Base-by-base conservation (phyloP, 2,329 filamentous ascomycete genomes). In the Botryosphaeria dothidea region DNA sequence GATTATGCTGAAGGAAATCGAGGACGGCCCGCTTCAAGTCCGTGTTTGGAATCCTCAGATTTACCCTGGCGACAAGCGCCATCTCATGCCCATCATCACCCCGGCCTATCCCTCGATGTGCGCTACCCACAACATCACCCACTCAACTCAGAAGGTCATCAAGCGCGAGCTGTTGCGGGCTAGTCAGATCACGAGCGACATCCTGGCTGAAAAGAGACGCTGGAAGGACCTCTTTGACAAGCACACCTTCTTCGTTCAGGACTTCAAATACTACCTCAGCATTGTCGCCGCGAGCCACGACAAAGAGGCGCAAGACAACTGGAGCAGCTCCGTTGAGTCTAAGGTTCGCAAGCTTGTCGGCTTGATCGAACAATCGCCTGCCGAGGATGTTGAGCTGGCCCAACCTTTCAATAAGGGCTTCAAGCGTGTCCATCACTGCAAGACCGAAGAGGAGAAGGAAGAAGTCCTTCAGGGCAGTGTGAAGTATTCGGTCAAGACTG, bases 91-190 rank as follows among this genome's bases (percentile, higher is more conserved):
- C 29, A 92, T 99, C 77, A 98, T 99, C 73, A 99, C 95, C 1
- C 95, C 95, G 1, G 93, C 95, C 0, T 98, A 97, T 75, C 95
- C 95, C 2, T 96, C 93, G 57, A 98, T 97, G 93, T 98, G 95
- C 77, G 90, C 95, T 1, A 98, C 95, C 0, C 95, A 96, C 81
- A 98, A 97, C 73, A 90, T 99, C 67, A 93, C 91, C 3, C 83
- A 87, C 69, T 98, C 94, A 0, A 96, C 93, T 1, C 92, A 93
- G 81, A 82, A 86, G 6, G 88, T 97, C 57, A 93, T 99, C 73
- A 86, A 92, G 69, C 85, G 89, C 52, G 95, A 99, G 75, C 86
- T 98, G 21, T 84, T 89, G 68, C 88, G 92, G 41, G 95, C 90
- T 4, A 86, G 89, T 60, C 84, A 91, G 60, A 90, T 97, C 63